Conservation (phyloP, 1,139 yeast genomes). For the Meyerozyma carpophila region DNA sequence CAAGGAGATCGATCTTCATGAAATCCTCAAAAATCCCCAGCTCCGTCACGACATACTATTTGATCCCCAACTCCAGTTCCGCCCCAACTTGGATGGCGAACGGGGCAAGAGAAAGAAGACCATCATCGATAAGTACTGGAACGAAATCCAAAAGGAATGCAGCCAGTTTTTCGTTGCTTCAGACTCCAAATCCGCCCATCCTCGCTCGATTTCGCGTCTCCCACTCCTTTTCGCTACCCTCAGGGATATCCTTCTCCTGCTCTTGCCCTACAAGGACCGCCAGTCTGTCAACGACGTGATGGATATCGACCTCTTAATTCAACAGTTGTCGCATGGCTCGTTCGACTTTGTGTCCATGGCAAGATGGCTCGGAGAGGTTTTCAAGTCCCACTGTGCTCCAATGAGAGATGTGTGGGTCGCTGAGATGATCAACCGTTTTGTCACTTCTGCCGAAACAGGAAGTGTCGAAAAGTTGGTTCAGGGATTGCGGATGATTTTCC, state of each 20-base stretch:
- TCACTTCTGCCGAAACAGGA: constrained; percentile 50
- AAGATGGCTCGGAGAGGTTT: constrained; percentile 64
- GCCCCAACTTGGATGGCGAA: constrained; percentile 90
- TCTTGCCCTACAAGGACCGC: constrained; percentile 77
- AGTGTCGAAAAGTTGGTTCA: constrained; percentile 59
- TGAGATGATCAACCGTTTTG: constrained; percentile 70
- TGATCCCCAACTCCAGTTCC: constrained; percentile 87
- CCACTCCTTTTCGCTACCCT: constrained; percentile 72
- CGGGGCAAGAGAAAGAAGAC: constrained; percentile 75
- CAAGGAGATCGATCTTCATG: constrained; percentile 83
- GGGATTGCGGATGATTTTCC: constrained; percentile 75
- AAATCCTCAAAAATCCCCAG: constrained; percentile 87
- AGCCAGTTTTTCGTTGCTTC: constrained; percentile 27
- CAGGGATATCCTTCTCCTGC: constrained; percentile 66
- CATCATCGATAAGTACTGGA: constrained; percentile 81
- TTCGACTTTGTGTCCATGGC: constrained; percentile 67
- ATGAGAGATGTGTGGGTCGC: constrained; percentile 91
- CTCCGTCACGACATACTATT: constrained; percentile 87
- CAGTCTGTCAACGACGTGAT: constrained; percentile 64
- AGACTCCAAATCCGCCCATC: constrained; percentile 3
- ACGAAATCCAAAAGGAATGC: constrained; percentile 63
- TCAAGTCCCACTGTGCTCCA: constrained; percentile 88
- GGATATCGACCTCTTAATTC: constrained; percentile 72
- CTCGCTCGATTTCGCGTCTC: constrained; percentile 36
- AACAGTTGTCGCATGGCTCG: constrained; percentile 65